Conservation (phyloP, 306 rosid species). For the Lathyrus aphaca region DNA sequence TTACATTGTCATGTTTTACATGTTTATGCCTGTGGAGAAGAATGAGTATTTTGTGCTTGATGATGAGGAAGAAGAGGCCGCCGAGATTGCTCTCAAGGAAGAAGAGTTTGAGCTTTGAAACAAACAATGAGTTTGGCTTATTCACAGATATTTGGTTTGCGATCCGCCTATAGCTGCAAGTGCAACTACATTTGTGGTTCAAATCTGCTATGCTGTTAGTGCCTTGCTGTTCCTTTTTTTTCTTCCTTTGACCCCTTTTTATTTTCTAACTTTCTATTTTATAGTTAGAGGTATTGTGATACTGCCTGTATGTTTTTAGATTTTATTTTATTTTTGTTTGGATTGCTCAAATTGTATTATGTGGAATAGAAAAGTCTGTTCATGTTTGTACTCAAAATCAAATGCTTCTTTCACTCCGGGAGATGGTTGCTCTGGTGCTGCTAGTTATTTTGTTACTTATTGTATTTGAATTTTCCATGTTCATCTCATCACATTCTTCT, state of each 20-base stretch:
- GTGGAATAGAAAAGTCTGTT: slow-evolving; percentile 21
- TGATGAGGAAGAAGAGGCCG: slow-evolving; percentile 91
- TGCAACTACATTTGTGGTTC: slow-evolving; percentile 41
- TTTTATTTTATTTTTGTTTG: slow-evolving; percentile 22
- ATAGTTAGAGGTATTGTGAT: slow-evolving; percentile 41
- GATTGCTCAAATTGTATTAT: slow-evolving; percentile 41
- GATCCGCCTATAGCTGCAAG: slow-evolving; percentile 13
- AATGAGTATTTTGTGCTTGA: slow-evolving; percentile 74
- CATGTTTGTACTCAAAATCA: slow-evolving; percentile 16
- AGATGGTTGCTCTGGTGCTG: neutral
- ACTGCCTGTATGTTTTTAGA: slow-evolving; percentile 37
- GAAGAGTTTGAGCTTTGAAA: slow-evolving; percentile 82
- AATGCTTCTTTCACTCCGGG: neutral
- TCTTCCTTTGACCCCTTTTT: neutral
- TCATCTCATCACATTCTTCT: neutral
- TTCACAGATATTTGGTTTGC: slow-evolving; percentile 27
- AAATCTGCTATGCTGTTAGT: slow-evolving; percentile 46
- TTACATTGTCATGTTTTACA: slow-evolving; percentile 74
- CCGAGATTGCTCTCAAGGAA: slow-evolving; percentile 76
- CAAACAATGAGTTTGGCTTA: slow-evolving; percentile 23
- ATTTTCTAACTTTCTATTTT: slow-evolving; percentile 5
- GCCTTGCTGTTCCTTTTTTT: slow-evolving; percentile 31
- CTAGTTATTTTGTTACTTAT: slow-evolving; percentile 20
- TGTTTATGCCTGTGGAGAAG: slow-evolving; percentile 86
- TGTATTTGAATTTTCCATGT: slow-evolving; percentile 1